These are phyloP conservation scores for Sporothrix inflata DNA, from an alignment of 2,329 filamentous ascomycete species.

Conservation along the genomic window DNA sequence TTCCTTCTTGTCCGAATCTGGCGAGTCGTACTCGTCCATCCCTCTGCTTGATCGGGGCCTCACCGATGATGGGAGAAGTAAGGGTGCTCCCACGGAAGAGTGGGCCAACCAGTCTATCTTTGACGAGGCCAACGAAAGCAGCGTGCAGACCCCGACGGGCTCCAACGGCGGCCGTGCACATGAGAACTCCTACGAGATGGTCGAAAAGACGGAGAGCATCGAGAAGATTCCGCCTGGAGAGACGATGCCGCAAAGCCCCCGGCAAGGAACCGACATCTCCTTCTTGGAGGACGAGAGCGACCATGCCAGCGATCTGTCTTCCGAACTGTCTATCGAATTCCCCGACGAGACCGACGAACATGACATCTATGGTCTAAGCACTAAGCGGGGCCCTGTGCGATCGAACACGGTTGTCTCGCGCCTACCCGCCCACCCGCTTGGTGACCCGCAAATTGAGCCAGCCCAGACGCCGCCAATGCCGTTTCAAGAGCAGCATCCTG, in stretches of 20 bases:
- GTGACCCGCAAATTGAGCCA: constrained; percentile 35
- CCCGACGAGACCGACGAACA: constrained; percentile 42
- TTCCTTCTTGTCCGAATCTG: constrained; percentile 64
- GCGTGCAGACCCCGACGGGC: constrained; percentile 35
- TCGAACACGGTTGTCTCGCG: constrained; percentile 42
- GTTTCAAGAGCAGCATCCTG: constrained; percentile 28
- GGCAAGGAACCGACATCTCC: constrained; percentile 44
- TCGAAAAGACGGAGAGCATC: constrained; percentile 58
- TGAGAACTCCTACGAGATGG: constrained; percentile 57
- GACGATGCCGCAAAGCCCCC: constrained; percentile 38
- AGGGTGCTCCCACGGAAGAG: constrained; percentile 44
- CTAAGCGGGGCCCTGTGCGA: constrained; percentile 33
- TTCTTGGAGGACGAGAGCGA: constrained; percentile 54
- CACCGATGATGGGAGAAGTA: constrained; percentile 54
- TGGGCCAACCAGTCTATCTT: constrained; percentile 62
- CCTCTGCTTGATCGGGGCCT: constrained; percentile 73
- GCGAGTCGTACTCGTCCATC: constrained; percentile 75
- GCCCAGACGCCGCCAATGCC: constrained; percentile 34
- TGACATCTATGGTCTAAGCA: constrained; percentile 36
- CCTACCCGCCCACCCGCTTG: constrained; percentile 45
- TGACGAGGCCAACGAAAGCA: constrained; percentile 47
- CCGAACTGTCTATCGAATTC: constrained; percentile 61
- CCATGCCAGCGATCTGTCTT: constrained; percentile 62
- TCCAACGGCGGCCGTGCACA: constrained; percentile 36
- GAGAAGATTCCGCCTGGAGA: constrained; percentile 47